phyloP scores from a whole-genome alignment of 2,329 filamentous ascomycete species.

The Monosporascus sp. region DNA sequence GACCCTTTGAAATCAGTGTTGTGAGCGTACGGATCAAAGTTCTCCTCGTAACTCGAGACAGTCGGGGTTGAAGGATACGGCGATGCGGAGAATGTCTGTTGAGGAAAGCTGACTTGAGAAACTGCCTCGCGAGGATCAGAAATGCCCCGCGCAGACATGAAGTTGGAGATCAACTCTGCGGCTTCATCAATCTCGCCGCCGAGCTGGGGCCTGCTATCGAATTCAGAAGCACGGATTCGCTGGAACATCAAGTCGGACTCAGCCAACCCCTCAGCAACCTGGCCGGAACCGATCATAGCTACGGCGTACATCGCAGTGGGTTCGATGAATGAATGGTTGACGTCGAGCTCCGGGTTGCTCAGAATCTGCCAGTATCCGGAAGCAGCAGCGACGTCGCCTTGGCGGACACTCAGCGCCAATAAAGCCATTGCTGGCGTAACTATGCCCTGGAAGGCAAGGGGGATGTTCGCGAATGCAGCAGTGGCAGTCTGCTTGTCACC shows the following conservation, averaged over 20 bases:
- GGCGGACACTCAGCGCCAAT: constrained; percentile 78
- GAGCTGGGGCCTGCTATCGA: constrained; percentile 47
- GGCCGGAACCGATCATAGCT: constrained; percentile 78
- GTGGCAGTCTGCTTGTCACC: constrained; percentile 64
- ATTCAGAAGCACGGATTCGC: constrained; percentile 63
- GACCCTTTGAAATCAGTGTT: constrained; percentile 93
- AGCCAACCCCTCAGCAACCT: constrained; percentile 72
- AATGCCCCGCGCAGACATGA: constrained; percentile 52
- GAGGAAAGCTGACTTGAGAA: constrained; percentile 40
- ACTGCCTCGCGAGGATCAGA: constrained; percentile 48
- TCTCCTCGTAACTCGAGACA: constrained; percentile 66
- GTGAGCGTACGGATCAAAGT: constrained; percentile 84
- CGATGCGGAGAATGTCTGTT: constrained; percentile 44
- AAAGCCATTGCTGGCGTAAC: constrained; percentile 68
- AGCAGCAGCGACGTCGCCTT: constrained; percentile 71
- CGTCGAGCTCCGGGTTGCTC: constrained; percentile 53
- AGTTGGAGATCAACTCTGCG: constrained; percentile 60
- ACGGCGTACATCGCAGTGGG: constrained; percentile 87
- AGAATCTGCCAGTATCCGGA: constrained; percentile 77
- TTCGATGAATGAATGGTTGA: constrained; percentile 67
- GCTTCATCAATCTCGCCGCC: constrained; percentile 83
- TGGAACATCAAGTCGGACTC: constrained; percentile 84
- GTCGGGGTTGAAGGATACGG: constrained; percentile 50
- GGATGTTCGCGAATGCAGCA: constrained; percentile 57
- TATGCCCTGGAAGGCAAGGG: constrained; percentile 42